Percentiles rank a stretch among this genome's conserved stretches.
phyloP scores from a whole-genome alignment of 23 red algal genomes.

The Chondrus crispus region DNA sequence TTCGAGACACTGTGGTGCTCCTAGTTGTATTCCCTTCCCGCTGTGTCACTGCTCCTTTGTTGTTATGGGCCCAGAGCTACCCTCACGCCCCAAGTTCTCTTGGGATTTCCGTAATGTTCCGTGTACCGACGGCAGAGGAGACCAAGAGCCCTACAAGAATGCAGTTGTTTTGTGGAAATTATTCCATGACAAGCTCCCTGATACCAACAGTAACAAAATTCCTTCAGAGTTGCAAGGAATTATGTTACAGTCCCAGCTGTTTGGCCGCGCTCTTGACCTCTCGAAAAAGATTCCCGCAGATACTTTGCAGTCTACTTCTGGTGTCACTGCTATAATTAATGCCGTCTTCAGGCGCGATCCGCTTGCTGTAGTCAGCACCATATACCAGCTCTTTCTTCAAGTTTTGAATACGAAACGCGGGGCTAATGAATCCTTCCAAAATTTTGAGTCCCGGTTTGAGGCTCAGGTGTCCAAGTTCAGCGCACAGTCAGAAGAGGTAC shows the following conservation, averaged over 20 bases:
- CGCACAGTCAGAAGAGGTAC: background rate
- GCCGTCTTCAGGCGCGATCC: background rate
- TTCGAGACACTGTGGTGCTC: too few relatives aligned
- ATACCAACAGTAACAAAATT: slow-evolving; percentile 26
- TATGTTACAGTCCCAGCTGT: slow-evolving; percentile 9
- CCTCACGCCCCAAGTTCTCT: background rate
- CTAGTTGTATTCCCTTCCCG: too few relatives aligned
- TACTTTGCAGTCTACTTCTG: background rate
- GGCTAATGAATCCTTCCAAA: background rate
- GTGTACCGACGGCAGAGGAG: slow-evolving; percentile 7
- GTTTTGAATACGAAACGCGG: background rate
- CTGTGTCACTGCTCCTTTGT: too few relatives aligned
- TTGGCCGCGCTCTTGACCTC: background rate
- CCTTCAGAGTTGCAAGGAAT: background rate
- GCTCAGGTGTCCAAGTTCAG: background rate
- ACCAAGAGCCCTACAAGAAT: background rate
- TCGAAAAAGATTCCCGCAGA: background rate
- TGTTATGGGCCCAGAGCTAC: slow-evolving; percentile 28
- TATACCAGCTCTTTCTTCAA: background rate
- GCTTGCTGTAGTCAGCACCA: background rate
- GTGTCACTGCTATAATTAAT: background rate
- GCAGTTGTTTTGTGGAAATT: background rate
- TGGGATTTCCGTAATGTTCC: slow-evolving; percentile 5
- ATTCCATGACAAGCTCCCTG: slow-evolving; percentile 8
- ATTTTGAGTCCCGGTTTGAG: background rate